A percentile compares a stretch with the other conserved stretches of the same genome.
Conservation (phyloP, 2,329 filamentous ascomycete genomes). For the Cladosporium oxysporum region DNA sequence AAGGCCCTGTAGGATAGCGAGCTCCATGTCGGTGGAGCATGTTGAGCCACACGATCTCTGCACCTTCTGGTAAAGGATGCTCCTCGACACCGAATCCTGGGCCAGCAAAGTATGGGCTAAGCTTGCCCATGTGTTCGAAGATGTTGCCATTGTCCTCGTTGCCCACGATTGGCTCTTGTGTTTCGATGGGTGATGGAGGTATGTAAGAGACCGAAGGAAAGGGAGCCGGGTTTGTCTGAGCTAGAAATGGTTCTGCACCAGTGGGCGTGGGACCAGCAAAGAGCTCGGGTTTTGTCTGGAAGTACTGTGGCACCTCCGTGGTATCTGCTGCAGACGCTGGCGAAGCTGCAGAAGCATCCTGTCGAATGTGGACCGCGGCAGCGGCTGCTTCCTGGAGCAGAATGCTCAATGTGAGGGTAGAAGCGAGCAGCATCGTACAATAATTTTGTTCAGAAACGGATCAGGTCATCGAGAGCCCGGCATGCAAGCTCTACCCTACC, state of each 20-base stretch:
- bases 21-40: slow-evolving; percentile 74
- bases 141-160: slow-evolving; percentile 55
- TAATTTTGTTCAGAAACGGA: neutral
- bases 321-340: slow-evolving; percentile 10
- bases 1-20: slow-evolving; percentile 67
- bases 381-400: neutral
- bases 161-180: slow-evolving; percentile 66
- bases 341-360: neutral
- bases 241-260: slow-evolving; percentile 68
- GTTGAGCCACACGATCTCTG: slow-evolving; percentile 69
- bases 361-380: slow-evolving; percentile 1
- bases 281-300: slow-evolving; percentile 61
- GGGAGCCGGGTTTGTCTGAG: slow-evolving; percentile 68
- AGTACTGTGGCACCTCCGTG: slow-evolving; percentile 59
- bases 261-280: slow-evolving; percentile 65
- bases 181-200: slow-evolving; percentile 71
- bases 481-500: neutral
- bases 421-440: neutral
- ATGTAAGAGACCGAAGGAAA: slow-evolving; percentile 62
- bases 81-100: slow-evolving; percentile 75
- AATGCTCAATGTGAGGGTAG: neutral
- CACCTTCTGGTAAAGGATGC: slow-evolving; percentile 65
- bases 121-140: slow-evolving; percentile 68
- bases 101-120: slow-evolving; percentile 70
- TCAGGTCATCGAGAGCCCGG: neutral